Base-by-base conservation (phyloP, 2,329 filamentous ascomycete species). In the Gaeumannomyces sp. region DNA sequence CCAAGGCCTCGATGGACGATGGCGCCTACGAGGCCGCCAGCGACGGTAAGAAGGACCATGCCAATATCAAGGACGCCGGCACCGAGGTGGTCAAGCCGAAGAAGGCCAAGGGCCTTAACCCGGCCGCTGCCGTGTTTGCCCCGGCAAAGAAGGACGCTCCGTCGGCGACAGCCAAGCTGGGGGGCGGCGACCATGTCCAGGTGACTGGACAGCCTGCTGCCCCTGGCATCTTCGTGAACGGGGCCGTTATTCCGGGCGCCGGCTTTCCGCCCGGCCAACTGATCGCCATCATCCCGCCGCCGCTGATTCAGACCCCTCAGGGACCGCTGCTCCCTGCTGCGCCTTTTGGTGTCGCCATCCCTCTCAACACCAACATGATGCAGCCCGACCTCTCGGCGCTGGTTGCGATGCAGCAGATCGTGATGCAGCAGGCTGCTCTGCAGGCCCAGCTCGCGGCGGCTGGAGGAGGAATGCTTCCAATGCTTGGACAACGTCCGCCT, bases 71-170 rank as follows among this genome's bases (percentile, higher is more conserved):
- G 19, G 38, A 50, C 22, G 19, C 29, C 4, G 3, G 16, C 38
- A 10, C 8, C n/a, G 22, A 13, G 8, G 38, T 31, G 22, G 14
- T 11, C 27, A 11, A 56, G 19, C n/a, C n/a, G 27, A 53, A 62
- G 38, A 62, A 62, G 38, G 19, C 22, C 27, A 57, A 62, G 29
- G 27, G 38, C 28, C 33, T 62, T 31, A 62, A 62, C 19, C 61
- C 61, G 14, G 53, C 50, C 31, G 61, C 61, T 57, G 61, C 61
- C 4, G 50, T 53, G n/a, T 62, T 62, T 29, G 61, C 61, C n/a
- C 61, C 61, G 28, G 29, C 61, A 1, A 38, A 62, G 19, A 29
- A 45, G 45, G 38, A 16, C 16, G 61, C 61, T 53, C 61, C 16
- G 45, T 5, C 22, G 45, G 5, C 45, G 22, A 8, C 22, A 22